Conservation (phyloP, 257 asterid genomes). For the Anisodus tanguticus region DNA sequence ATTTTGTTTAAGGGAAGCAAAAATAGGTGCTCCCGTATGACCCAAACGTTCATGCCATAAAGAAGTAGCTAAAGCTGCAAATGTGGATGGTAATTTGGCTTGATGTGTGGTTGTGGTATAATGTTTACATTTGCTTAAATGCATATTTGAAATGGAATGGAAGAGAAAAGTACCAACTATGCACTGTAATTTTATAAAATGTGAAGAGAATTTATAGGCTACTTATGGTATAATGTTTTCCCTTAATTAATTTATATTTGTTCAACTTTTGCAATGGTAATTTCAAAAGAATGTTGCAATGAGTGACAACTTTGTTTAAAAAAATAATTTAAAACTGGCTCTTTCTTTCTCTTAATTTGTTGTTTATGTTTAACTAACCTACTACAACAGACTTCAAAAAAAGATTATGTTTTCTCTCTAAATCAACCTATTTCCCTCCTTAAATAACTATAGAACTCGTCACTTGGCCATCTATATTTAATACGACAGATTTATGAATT, state of each 20-base stretch:
- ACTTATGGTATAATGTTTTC: neutral
- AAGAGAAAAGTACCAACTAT: neutral
- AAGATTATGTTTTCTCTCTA: no score
- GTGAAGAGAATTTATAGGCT: neutral
- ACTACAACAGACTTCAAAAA: neutral
- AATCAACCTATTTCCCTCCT: neutral
- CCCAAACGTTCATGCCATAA: no score
- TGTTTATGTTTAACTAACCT: neutral
- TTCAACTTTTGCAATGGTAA: neutral
- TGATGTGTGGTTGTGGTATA: no score
- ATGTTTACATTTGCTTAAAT: no score
- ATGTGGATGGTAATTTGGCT: no score
- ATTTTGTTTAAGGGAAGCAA: no score
- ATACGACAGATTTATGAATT: no score
- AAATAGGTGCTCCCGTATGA: no score
- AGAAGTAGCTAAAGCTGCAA: no score
- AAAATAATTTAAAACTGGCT: no score
- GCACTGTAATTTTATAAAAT: neutral
- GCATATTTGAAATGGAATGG: neutral
- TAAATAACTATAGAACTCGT: neutral
- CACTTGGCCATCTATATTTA: neutral
- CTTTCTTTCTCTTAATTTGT: no score
- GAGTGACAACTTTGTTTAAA: no score
- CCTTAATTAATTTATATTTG: neutral
- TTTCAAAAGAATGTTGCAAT: neutral